These are phyloP conservation scores for Arctium lappa DNA, from an alignment of 129 eudicot genomes.

Conservation along the genomic window DNA sequence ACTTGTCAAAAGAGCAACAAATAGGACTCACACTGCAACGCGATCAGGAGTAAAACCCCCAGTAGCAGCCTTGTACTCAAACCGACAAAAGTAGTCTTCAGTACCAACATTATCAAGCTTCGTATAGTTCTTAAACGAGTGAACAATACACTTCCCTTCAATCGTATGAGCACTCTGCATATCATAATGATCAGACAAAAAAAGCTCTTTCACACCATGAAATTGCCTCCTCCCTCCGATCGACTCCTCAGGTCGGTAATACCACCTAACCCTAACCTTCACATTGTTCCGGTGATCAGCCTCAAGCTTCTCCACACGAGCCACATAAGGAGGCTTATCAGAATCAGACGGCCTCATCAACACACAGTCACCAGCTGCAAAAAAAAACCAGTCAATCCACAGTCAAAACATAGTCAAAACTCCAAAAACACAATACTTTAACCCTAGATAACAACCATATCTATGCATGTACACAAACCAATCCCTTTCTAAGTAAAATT, in stretches of 20 bases:
- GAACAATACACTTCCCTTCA: conserved; percentile 94
- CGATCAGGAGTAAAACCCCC: conserved; percentile 96
- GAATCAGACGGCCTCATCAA: conserved; percentile 81
- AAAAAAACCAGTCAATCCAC: conserved; percentile 18
- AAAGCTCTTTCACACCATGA: conserved; percentile 90
- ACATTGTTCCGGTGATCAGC: conserved; percentile 90
- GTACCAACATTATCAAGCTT: conserved; percentile 91
- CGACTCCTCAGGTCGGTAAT: conserved; percentile 90
- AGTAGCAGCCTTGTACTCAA: conserved; percentile 94
- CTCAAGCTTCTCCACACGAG: conserved; percentile 82
- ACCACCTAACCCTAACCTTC: conserved; percentile 87
- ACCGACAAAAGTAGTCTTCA: conserved; percentile 92
- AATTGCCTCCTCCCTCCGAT: conserved; percentile 91
- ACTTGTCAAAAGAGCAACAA: not conserved
- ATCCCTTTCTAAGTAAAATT: not conserved
- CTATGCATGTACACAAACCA: not conserved
- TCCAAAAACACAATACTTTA: conserved; percentile 8
- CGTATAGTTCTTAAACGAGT: conserved; percentile 87
- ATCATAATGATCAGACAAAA: conserved; percentile 85
- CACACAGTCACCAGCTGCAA: conserved; percentile 90
- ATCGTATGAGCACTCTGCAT: conserved; percentile 96
- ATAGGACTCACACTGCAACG: conserved; percentile 83
- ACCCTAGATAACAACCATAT: not conserved
- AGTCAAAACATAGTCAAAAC: conserved; percentile 2
- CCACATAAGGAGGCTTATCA: conserved; percentile 85